A percentile compares a stretch with the other conserved stretches of the same genome.
These are phyloP conservation scores for Candida cerambycidarum DNA, from an alignment of 805 yeast genomes.

Conservation along the genomic window DNA sequence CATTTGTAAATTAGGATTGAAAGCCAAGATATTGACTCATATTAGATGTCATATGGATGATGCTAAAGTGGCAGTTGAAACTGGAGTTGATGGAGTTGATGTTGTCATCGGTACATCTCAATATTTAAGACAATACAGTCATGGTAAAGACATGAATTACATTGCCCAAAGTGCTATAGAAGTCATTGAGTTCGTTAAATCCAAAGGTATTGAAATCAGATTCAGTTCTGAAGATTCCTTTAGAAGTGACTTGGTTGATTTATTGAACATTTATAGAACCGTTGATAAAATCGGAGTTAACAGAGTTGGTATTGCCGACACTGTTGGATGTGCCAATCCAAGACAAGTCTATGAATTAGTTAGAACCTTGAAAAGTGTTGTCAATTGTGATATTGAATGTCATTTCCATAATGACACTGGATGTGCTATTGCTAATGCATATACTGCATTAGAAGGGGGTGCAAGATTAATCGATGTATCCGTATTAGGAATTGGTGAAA, in stretches of 20 bases:
- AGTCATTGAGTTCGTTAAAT: conserved; percentile 60
- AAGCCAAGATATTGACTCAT: conserved; percentile 58
- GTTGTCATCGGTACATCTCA: conserved; percentile 62
- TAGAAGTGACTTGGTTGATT: conserved; percentile 60
- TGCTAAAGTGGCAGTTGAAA: conserved; percentile 59
- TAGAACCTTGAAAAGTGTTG: conserved; percentile 56
- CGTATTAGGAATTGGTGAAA: conserved; percentile 61
- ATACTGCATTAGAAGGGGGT: conserved; percentile 63
- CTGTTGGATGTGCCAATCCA: conserved; percentile 65
- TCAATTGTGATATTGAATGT: conserved; percentile 58
- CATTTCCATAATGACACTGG: conserved; percentile 67
- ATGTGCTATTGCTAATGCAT: conserved; percentile 63
- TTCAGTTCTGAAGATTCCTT: conserved; percentile 60
- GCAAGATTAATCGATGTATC: conserved; percentile 59
- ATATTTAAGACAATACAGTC: conserved; percentile 55
- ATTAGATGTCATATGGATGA: conserved; percentile 64
- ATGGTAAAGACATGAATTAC: conserved; percentile 62
- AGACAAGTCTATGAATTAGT: conserved; percentile 62
- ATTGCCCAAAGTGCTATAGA: conserved; percentile 57
- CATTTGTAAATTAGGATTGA: conserved; percentile 57
- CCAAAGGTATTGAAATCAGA: conserved; percentile 59
- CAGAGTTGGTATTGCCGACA: conserved; percentile 64
- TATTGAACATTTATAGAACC: conserved; percentile 57
- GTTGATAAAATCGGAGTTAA: conserved; percentile 62
- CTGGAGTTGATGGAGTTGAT: conserved; percentile 64